A percentile compares a stretch with the other conserved stretches of the same genome.
These are phyloP conservation scores for Fraxinus pennsylvanica DNA, from an alignment of 257 asterid species.

Conservation along the genomic window DNA sequence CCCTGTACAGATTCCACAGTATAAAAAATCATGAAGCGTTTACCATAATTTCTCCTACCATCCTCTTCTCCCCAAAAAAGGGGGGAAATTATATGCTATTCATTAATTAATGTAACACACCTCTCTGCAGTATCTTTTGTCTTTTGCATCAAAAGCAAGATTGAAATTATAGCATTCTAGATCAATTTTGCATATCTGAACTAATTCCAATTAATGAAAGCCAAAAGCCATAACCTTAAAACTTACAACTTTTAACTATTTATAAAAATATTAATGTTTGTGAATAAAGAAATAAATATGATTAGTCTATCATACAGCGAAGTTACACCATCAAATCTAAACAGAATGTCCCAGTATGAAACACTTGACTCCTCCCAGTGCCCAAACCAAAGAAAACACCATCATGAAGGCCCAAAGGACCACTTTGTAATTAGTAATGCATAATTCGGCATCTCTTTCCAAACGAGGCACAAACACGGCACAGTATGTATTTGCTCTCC, in stretches of 20 bases:
- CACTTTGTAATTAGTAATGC: neutral
- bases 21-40: neutral
- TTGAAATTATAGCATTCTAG: neutral
- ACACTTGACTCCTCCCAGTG: constrained; percentile 12
- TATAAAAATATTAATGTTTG: neutral
- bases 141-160: neutral
- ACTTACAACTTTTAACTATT: neutral
- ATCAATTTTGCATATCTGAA: neutral
- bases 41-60: neutral
- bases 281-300: neutral
- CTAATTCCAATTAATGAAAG: neutral
- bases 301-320: neutral
- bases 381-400: neutral
- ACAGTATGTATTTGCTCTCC: neutral
- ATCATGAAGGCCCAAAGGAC: neutral
- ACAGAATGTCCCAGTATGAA: neutral
- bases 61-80: neutral
- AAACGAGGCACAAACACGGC: neutral
- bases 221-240: neutral
- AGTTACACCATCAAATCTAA: neutral
- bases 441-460: neutral
- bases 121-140: neutral
- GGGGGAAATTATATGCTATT: neutral
- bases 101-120: neutral
- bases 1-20: neutral